Base-by-base conservation (phyloP, 768 basidiomycete species). In the Cyclocybe cylindracea region DNA sequence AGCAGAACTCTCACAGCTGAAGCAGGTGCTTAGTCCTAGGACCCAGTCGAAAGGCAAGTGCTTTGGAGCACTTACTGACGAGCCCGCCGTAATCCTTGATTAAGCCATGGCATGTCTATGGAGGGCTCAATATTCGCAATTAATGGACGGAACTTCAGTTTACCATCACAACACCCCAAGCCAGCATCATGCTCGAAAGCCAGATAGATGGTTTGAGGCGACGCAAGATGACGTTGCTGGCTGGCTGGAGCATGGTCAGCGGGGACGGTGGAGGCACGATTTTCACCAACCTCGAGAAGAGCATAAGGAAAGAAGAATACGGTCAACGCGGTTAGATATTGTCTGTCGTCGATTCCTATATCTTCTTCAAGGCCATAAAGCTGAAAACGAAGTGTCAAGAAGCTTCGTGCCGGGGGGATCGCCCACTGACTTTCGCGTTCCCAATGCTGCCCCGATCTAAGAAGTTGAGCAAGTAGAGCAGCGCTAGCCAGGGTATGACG, bases 291-390 rank as follows among this genome's bases (percentile, higher is more conserved):
- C 76, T 89, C 87, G 11, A 89, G 83, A 38, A 85, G 53, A 18
- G 87, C 74, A 63, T 86, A 91, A 7, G 84, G 84, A 50, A 89
- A 85, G 70, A 89, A 91, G 74, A 91, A 91, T 3, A 88, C 77
- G 4, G 85, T 86, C 44, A 88, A 70, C 4, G 85, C 84, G 47
- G 86, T 73, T 31, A 87, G 72, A 62, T 88, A 88, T 60, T 87
- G 85, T 42, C 70, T 78, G 60, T 87, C 82, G 5, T 75, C 77
- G 24, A 88, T 80, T 32, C 80, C 69, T 39, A 87, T 68, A 58
- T 86, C 83, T 11, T 54, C 57, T 56, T 79, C 79, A 53, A 89
- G 70, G 50, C 76, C 65, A 53, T 87, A 88, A 39, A 89, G 61
- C 86, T 87, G 34, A 10, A 40, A 40, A 16, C 31, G 18, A 55